Base-by-base conservation (phyloP, 495 filamentous ascomycete genomes). In the Trichocladium antarcticum region DNA sequence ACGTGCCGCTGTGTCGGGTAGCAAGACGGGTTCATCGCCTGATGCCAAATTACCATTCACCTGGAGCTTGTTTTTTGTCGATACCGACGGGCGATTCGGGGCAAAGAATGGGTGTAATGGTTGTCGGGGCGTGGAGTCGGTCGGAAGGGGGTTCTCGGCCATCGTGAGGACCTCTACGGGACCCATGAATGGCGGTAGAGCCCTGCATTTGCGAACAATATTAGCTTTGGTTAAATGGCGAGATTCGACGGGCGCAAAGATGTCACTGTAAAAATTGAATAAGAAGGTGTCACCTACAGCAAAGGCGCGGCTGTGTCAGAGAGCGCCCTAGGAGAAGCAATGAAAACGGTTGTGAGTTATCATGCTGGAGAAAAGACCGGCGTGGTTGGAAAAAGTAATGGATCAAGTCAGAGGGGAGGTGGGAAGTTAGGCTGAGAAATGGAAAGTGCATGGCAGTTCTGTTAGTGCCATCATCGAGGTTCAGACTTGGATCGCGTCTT, bases 51-150 rank as follows among this genome's bases (percentile, higher is more conserved):
- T 22, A 42, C 56, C 50, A 29, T 54, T 46, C 11, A 14, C 34
- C 15, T 4, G 6, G 2, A 11, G 15, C 3, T 53, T 49, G 8
- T 50, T 45, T 35, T 24, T 5, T 4, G 19, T 6, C 9, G 49
- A 36, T 8, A 31, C 12, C n/a, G 38, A 12, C 15, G 31, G 29
- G 16, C 56, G 61, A n/a, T 46, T 56, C 16, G 45, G 51, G 1
- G 53, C 29, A 46, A 65, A 65, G 34, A 65, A 65, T 7, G 63
- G 63, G 37, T 65, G 63, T 37, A 65, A 19, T 6, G 60, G 58
- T 41, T 49, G 57, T 21, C 46, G 57, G 29, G 36, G 28, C 6
- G 48, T 36, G 6, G 31, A 24, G 19, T 39, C 53, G 22, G 45
- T 40, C 12, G 49, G 11, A 31, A 28, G 38, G 43, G 45, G 47